Base-by-base conservation (phyloP, 306 rosid genomes). In the Abrus precatorius region DNA sequence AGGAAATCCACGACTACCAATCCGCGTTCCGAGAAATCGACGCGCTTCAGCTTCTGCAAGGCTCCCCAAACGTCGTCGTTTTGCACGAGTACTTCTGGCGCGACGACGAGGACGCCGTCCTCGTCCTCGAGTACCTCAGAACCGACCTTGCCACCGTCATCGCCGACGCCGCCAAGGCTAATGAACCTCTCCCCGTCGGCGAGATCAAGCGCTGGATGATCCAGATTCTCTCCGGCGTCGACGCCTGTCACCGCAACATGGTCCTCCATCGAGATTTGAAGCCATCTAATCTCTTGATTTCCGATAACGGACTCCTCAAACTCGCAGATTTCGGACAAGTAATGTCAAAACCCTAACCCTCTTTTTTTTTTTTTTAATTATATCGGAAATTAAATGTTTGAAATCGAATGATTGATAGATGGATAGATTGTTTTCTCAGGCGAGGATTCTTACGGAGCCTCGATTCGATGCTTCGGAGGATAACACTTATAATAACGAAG, bases 1-100 rank as follows among this genome's bases (percentile, higher is more conserved):
- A 96, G 73, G 99, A 96, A 88, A 88, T 96, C 74, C 99, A 96
- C 84, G 99, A 96, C 77, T 92, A 88, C 89, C 97, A 92, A 57
- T 93, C 99, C 5, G 93, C 97, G 1, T 87, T 88, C 83, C 91
- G 99, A 1, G 99, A 96, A 85, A 92, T 96, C 76, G 97, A 93
- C 57, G 92, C 98, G 2, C 79, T 96, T 71, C 94, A 90, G 76
- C 82, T 88, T 79, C 93, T 96, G 3, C 92, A 81, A 20, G 82
- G 84, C 6, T 88, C 77, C 47, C 92, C 94, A 2, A 93, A 96
- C 84, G 87, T 93, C 78, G 85, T 96, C 81, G 90, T 85, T 34
- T 33, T 96, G 87, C 87, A 86, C 82, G 99, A 96, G 67, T 90
- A 90, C 90, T 96, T 96, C 84, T 96, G 97, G 97, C 93, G 91